phyloP scores from a whole-genome alignment of 78 protist genomes.

The Dictyostelium brefeldianum region DNA sequence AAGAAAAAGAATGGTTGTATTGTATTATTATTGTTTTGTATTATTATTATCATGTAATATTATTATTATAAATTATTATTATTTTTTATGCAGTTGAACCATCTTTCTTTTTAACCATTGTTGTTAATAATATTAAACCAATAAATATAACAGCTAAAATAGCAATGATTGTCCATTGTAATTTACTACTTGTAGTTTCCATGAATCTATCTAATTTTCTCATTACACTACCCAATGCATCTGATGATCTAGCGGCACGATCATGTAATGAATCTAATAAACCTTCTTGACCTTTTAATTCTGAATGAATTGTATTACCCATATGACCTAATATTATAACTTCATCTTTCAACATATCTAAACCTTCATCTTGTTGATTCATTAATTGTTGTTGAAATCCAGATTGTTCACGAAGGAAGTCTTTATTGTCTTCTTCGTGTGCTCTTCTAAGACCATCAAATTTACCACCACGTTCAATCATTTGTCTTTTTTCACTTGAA shows the following conservation, averaged over 20 bases:
- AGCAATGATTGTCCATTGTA: conserved; percentile 70
- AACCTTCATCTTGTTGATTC: conserved; percentile 42
- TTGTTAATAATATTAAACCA: conserved; percentile 40
- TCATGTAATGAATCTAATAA: conserved; percentile 57
- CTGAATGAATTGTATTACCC: conserved; percentile 31
- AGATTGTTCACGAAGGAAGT: conserved; percentile 28
- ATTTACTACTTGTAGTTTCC: conserved; percentile 49
- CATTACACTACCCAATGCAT: conserved; percentile 52
- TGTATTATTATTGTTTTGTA: neutral
- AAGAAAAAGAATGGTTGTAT: too few species aligned
- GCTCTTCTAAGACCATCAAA: conserved; percentile 55
- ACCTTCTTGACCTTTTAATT: conserved; percentile 32
- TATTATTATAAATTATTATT: neutral
- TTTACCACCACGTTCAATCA: conserved; percentile 8
- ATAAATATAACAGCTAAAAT: conserved; percentile 54
- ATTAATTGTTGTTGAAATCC: conserved; percentile 1
- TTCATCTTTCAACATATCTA: conserved; percentile 16
- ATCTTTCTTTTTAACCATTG: conserved; percentile 34
- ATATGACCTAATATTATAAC: conserved; percentile 42
- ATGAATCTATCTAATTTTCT: conserved; percentile 75
- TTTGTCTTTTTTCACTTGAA: conserved; percentile 8
- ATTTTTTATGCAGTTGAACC: neutral
- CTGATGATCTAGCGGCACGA: conserved; percentile 39
- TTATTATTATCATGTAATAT: neutral
- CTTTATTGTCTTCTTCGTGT: conserved; percentile 64